Conservation (phyloP, 2,329 filamentous ascomycete genomes). For the Neonectria punicea region DNA sequence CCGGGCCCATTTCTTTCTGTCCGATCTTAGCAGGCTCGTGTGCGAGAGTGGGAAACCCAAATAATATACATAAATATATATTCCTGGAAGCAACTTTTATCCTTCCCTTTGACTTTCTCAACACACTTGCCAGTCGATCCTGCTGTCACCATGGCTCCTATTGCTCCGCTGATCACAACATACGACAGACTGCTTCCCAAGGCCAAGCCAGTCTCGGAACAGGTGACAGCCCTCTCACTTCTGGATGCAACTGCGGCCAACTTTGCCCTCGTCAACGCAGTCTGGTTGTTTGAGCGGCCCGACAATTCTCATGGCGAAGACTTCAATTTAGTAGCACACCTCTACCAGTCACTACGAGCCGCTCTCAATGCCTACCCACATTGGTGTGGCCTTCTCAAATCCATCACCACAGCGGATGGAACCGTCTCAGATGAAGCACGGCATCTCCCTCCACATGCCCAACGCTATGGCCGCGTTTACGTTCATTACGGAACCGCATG, state of each 20-base stretch:
- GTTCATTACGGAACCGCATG: slow-evolving; percentile 24
- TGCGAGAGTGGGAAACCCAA: too few relatives aligned
- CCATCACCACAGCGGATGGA: slow-evolving; percentile 23
- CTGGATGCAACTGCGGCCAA: slow-evolving; percentile 38
- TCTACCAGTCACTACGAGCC: slow-evolving; percentile 18
- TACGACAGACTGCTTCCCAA: background rate
- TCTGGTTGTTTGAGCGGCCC: slow-evolving; percentile 37
- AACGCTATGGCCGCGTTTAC: slow-evolving; percentile 37
- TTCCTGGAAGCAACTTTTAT: background rate
- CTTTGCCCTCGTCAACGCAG: slow-evolving; percentile 35
- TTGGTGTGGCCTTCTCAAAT: slow-evolving; percentile 34
- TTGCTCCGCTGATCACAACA: background rate
- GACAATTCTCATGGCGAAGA: background rate
- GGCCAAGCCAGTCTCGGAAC: background rate
- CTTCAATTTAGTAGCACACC: slow-evolving; percentile 3
- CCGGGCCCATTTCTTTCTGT: background rate
- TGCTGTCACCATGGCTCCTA: background rate
- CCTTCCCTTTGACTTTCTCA: too few relatives aligned
- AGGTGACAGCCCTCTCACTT: slow-evolving; percentile 30
- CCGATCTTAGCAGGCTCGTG: too few relatives aligned
- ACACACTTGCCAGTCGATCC: too few relatives aligned
- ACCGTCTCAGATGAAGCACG: slow-evolving; percentile 10
- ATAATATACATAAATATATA: too few relatives aligned
- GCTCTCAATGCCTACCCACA: slow-evolving; percentile 35
- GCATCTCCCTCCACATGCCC: slow-evolving; percentile 32